phyloP scores from a whole-genome alignment of 331 rosid genomes.

The Acacia concinna region DNA sequence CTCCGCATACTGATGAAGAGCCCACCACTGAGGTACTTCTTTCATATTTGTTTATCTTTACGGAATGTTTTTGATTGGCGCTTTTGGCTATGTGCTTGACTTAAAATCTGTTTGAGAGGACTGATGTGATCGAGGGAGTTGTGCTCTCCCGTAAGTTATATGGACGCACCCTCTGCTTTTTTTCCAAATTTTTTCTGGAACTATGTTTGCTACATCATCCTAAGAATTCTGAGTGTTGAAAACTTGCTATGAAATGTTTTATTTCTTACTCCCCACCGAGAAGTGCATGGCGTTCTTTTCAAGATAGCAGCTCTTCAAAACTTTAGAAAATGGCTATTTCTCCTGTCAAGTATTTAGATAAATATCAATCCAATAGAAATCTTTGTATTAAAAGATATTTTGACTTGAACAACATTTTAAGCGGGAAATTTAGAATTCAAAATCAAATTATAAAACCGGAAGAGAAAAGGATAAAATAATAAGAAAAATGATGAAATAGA shows the following conservation, averaged over 20 bases:
- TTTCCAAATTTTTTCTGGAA: not conserved
- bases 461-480: not conserved
- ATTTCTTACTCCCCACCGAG: not conserved
- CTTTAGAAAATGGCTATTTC: not conserved
- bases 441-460: not conserved
- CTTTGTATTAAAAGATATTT: not conserved
- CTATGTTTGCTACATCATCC: not conserved
- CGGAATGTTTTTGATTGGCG: not conserved
- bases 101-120: not conserved
- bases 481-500: not conserved
- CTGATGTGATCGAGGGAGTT: not conserved
- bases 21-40: conserved; percentile 44
- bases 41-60: not conserved
- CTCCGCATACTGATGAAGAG: not conserved
- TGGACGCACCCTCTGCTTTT: not conserved
- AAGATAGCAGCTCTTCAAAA: not conserved
- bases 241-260: not conserved
- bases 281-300: not conserved
- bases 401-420: not conserved
- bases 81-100: not conserved
- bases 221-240: not conserved
- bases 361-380: not conserved
- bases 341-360: not conserved
- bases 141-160: not conserved
- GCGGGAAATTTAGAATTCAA: not conserved